Base-by-base conservation (phyloP, 164 flowering plant species). In the Vitis rupestris region DNA sequence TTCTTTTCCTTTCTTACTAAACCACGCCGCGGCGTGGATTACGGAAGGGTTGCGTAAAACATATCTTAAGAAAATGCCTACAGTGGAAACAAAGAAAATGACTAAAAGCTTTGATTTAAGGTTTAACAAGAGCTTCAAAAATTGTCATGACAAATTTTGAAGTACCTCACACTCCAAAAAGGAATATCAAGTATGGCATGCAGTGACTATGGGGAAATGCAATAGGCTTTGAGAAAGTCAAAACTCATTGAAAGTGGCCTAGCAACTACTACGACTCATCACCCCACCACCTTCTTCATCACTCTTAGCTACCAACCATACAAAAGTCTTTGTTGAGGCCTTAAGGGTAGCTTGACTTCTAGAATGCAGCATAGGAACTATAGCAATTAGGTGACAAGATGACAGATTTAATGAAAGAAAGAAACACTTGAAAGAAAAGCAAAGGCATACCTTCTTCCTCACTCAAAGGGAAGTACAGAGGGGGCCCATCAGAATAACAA, bases 371-470 rank as follows among this genome's bases (percentile, higher is more conserved):
- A 44, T 17, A 30, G 64, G 69, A 70, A 67, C 67, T 47, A 59
- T 69, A 66, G 15, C 62, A 54, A 69, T 72, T 75, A 72, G 82
- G 76, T 75, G 58, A 9, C 61, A 61, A 16, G 63, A 67, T 56
- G 52, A 50, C 68, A 74, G 69, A 67, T 17, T 6, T 2, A 63
- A 19, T 1, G 59, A 29, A 53, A 44, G 67, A 44, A 72, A 37
- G 50, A 1, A 57, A 74, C 52, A 60, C 88, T 82, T 85, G 70
- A 67, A 80, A 74, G 67, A 70, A 53, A 83, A 82, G 86, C 81
- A 82, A 83, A 55, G 52, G 63, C 70, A 37, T 82, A 68, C 64
- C 83, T 85, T 82, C 75, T 63, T 51, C 55, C 61, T 62, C 78
- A 85, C 88, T 82, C 86, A 79, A 75, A 31, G 9, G 49, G 37